Conservation (phyloP, 225 moss, liverwort and hornwort species). For the Pseudisothecium myosuroides region DNA sequence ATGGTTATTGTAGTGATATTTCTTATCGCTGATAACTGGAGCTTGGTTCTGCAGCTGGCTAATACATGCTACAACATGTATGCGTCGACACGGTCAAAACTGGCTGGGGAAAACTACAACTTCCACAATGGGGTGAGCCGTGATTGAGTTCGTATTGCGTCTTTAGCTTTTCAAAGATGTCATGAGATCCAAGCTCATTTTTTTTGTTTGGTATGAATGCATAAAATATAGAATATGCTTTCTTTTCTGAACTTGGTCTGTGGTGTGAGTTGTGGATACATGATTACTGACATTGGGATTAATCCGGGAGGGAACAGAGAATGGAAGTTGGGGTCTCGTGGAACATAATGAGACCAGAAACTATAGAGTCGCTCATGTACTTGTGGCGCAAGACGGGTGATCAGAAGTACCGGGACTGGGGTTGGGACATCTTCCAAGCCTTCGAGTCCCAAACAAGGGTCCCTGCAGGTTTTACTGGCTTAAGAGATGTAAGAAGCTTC, state of each 20-base stretch:
- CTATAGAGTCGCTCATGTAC: slow-evolving; percentile 89
- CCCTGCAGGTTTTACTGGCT: slow-evolving; percentile 64
- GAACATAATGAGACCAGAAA: slow-evolving; percentile 96
- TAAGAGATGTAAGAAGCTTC: slow-evolving; percentile 56
- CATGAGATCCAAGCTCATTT: not conserved
- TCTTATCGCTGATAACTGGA: not conserved
- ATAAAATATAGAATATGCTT: not conserved
- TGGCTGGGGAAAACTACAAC: slow-evolving; percentile 88
- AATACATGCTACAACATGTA: slow-evolving; percentile 92
- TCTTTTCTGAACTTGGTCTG: not conserved
- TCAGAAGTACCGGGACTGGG: slow-evolving; percentile 92
- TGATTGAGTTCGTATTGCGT: not conserved
- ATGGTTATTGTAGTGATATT: not conserved
- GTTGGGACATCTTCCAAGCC: slow-evolving; percentile 96
- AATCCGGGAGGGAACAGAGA: slow-evolving; percentile 22
- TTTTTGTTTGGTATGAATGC: not conserved
- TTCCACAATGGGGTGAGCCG: slow-evolving; percentile 46
- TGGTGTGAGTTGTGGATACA: not conserved
- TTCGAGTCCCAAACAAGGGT: slow-evolving; percentile 72
- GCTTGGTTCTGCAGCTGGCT: slow-evolving; percentile 46
- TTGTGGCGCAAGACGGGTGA: slow-evolving; percentile 88
- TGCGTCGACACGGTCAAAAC: slow-evolving; percentile 60
- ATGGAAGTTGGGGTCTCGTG: slow-evolving; percentile 69
- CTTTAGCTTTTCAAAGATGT: not conserved
- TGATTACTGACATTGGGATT: not conserved